These are phyloP conservation scores for Afroboletus lepidellus DNA, from an alignment of 1,284 basidiomycete genomes.

Conservation along the genomic window DNA sequence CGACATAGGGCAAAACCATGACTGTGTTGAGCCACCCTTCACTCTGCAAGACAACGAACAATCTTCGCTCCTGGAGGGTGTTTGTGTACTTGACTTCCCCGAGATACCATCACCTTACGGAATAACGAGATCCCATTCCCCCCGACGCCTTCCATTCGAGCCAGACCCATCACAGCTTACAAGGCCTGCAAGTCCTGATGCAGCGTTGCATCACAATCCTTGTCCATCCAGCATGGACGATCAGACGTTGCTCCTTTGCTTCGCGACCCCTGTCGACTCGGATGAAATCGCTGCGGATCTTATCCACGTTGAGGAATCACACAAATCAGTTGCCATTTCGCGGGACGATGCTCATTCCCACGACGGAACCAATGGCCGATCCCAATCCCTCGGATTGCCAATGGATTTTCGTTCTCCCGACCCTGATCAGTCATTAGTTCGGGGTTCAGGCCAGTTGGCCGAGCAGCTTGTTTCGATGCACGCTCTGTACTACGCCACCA, in stretches of 20 bases:
- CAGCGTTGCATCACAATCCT: conserved; percentile 24
- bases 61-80: neutral
- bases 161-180: neutral
- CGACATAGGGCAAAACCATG: neutral
- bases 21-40: conserved; percentile 6
- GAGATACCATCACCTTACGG: conserved; percentile 1
- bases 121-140: neutral
- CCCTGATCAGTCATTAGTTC: conserved; percentile 31
- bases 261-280: conserved; percentile 43
- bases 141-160: neutral
- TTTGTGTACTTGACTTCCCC: conserved; percentile 7
- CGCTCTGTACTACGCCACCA: conserved; percentile 54
- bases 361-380: neutral
- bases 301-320: conserved; percentile 29
- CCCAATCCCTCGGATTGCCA: conserved; percentile 22
- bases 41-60: conserved; percentile 10
- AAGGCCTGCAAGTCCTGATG: conserved; percentile 6
- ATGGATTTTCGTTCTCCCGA: conserved; percentile 8
- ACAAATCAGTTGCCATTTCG: conserved; percentile 11
- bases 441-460: conserved; percentile 56
- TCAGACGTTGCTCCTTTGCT: conserved; percentile 37
- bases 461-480: conserved; percentile 65
- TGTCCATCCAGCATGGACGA: conserved; percentile 42
- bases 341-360: neutral
- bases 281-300: conserved; percentile 32